These are phyloP conservation scores for Cytospora mali DNA, from an alignment of 2,329 filamentous ascomycete genomes.

Conservation along the genomic window DNA sequence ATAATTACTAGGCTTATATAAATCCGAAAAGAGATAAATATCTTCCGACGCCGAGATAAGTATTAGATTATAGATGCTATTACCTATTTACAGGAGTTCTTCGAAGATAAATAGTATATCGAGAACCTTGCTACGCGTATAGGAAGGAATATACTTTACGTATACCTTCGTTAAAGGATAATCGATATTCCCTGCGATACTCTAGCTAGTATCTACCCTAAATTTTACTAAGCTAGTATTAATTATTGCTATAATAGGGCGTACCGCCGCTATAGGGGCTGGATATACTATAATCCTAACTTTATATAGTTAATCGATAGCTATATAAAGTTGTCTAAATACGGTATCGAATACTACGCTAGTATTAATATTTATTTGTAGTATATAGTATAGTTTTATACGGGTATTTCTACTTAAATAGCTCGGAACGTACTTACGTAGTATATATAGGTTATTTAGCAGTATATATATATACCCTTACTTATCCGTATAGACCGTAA, in stretches of 20 bases:
- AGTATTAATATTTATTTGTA: background rate
- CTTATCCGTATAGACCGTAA: no score
- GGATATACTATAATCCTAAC: background rate
- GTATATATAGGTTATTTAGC: slow-evolving; percentile 2
- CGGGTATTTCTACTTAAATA: background rate
- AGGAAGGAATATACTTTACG: background rate
- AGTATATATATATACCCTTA: background rate
- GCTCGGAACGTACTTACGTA: background rate
- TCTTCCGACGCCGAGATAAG: background rate
- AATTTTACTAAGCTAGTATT: background rate
- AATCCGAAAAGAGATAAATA: background rate
- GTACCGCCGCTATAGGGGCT: background rate
- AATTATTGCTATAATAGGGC: background rate
- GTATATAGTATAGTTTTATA: slow-evolving; percentile 1
- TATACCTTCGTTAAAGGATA: background rate
- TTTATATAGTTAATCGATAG: slow-evolving; percentile 4
- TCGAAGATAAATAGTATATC: slow-evolving; percentile 4
- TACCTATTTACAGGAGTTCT: background rate
- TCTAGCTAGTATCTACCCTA: background rate
- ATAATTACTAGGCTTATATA: background rate
- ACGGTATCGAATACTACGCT: background rate
- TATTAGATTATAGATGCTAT: background rate
- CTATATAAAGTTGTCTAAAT: background rate
- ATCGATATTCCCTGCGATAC: background rate
- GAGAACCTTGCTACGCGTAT: background rate